Conservation (phyloP, 768 basidiomycete genomes). For the Mycena vitilis region DNA sequence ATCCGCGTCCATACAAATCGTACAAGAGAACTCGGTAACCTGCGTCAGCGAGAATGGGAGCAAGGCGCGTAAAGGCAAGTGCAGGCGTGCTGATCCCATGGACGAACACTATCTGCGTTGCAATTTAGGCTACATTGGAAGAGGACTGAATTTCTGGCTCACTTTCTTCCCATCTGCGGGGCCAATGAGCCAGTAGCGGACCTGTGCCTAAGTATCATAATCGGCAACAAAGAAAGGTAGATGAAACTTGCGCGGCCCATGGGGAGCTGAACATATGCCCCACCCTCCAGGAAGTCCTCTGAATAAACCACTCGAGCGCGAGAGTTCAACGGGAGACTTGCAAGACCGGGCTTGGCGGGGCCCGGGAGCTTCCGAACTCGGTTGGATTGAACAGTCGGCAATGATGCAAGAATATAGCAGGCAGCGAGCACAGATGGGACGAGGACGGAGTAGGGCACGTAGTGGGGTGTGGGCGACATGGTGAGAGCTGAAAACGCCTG, state of each 20-base stretch:
- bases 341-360: conserved; percentile 15
- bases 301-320: conserved; percentile 53
- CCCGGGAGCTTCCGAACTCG: background rate
- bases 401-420: conserved; percentile 3
- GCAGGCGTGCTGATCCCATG: conserved; percentile 65
- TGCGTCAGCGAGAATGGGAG: conserved; percentile 55
- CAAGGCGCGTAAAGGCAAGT: conserved; percentile 62
- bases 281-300: conserved; percentile 57
- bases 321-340: conserved; percentile 18
- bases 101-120: conserved; percentile 58
- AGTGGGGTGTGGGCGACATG: conserved; percentile 3
- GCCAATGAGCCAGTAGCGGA: conserved; percentile 67
- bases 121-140: background rate
- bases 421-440: conserved; percentile 8
- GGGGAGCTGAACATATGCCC: conserved; percentile 59
- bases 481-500: background rate
- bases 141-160: background rate
- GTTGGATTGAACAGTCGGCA: background rate
- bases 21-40: conserved; percentile 66
- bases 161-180: conserved; percentile 61
- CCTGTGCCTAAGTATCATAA: conserved; percentile 39
- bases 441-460: conserved; percentile 17
- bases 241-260: conserved; percentile 52
- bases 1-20: conserved; percentile 69
- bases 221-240: background rate